Evolutionary conservation across 441 rosid species (phyloP), one percentile per base, ranked within the genome.

Genomic region (Brassica balearica): DNA sequence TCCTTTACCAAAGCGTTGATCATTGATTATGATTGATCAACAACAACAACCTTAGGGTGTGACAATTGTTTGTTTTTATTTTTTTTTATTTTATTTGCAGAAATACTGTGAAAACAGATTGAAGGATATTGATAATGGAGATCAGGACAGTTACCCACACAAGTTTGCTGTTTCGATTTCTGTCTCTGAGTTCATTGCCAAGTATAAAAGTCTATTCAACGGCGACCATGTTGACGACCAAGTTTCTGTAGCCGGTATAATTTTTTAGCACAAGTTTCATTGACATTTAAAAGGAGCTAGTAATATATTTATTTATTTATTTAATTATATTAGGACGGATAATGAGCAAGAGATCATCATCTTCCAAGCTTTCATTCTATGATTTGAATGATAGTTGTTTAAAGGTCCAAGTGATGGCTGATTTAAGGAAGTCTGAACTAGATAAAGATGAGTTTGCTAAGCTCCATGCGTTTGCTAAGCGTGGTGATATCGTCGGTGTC

Each of bases 341-440:
- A 68, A 92, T 92, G 97, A 88, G 83, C 87, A 94, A 92, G 82
- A 77, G 98, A 12, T 79, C 97, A 77, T 91, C 97, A 17, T 88
- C 95, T 48, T 85, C 96, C 38, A 94, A 92, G 87, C 88, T 94
- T 43, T 86, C 90, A 82, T 94, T 94, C 77, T 94, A 92, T 77
- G 98, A 94, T 82, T 65, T 94, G 80, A 91, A 91, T 55, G 86
- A 86, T 56, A 80, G 63, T 29, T 92, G 90, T 63, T 83, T 80
- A 19, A 94, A 94, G 80, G 88, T 94, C 75, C 97, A 94, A 83
- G 94, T 94, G 34, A 92, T 92, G 96, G 88, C 94, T 79, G 97
- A 92, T 83, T 89, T 87, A 2, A 92, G 95, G 95, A 87, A 88
- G 77, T 92, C 98, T 22, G 93, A 78, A 80, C 74, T 90, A 87